These are phyloP conservation scores for Monosporascus sp. DNA, from an alignment of 2,329 filamentous ascomycete species.

Conservation along the genomic window DNA sequence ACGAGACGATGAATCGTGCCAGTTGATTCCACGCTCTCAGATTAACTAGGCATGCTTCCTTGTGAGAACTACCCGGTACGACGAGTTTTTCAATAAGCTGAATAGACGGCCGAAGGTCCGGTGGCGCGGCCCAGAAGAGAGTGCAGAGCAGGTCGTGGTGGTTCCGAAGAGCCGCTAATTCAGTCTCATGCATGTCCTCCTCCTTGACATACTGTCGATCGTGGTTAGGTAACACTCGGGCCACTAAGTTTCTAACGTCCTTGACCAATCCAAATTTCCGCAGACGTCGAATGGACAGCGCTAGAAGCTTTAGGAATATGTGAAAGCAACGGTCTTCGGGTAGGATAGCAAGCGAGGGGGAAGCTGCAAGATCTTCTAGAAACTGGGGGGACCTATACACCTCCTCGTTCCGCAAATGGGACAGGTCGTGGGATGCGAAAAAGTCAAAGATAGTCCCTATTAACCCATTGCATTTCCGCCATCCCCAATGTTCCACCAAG, in stretches of 20 bases:
- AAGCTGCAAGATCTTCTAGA: conserved; percentile 47
- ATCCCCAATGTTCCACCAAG: conserved; percentile 61
- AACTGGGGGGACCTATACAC: conserved; percentile 57
- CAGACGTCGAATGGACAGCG: conserved; percentile 50
- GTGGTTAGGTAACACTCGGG: conserved; percentile 61
- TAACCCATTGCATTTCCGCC: conserved; percentile 52
- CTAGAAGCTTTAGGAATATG: conserved; percentile 61
- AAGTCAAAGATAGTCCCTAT: conserved; percentile 63
- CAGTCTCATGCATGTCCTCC: conserved; percentile 51
- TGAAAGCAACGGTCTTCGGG: conserved; percentile 60
- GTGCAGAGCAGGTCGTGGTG: conserved; percentile 65
- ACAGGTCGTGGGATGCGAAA: conserved; percentile 57
- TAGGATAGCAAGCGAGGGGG: conserved; percentile 44
- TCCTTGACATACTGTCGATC: conserved; percentile 60
- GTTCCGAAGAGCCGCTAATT: conserved; percentile 60
- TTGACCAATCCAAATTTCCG: conserved; percentile 43
- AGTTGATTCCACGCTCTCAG: conserved; percentile 59
- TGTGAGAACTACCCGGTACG: conserved; percentile 55
- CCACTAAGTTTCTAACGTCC: conserved; percentile 56
- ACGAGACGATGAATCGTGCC: conserved; percentile 51
- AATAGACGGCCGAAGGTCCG: conserved; percentile 46
- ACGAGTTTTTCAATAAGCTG: conserved; percentile 57
- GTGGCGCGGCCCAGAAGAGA: conserved; percentile 59
- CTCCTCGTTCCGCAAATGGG: conserved; percentile 61
- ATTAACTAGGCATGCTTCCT: conserved; percentile 61